Conservation (phyloP, 1,139 yeast species). For the Torulaspora globosa region DNA sequence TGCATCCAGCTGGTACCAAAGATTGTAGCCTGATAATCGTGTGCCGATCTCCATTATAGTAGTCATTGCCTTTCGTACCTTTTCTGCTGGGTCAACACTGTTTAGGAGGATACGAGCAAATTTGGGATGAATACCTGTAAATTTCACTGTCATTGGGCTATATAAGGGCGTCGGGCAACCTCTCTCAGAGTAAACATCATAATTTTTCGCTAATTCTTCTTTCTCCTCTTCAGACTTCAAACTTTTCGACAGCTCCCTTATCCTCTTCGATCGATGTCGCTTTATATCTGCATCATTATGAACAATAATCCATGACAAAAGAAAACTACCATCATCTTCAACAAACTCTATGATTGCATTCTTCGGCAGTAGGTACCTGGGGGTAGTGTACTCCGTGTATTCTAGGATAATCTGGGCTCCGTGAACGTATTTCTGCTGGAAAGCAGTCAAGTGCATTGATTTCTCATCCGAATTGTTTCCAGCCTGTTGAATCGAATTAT, state of each 20-base stretch:
- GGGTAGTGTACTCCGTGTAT: constrained; percentile 72
- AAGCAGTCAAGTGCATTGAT: constrained; percentile 52
- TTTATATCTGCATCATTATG: constrained; percentile 32
- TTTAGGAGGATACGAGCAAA: constrained; percentile 66
- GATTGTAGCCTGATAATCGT: constrained; percentile 56
- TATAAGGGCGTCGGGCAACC: constrained; percentile 45
- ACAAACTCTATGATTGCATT: constrained; percentile 66
- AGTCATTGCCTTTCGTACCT: constrained; percentile 60
- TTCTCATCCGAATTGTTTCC: constrained; percentile 39
- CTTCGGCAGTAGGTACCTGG: constrained; percentile 70
- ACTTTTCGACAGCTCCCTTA: constrained; percentile 22
- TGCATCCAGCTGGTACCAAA: constrained; percentile 87
- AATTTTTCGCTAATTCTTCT: constrained; percentile 20
- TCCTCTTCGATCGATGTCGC: constrained; percentile 26
- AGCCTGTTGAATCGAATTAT: background rate
- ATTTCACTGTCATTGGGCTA: constrained; percentile 61
- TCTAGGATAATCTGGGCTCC: constrained; percentile 80
- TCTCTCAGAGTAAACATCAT: constrained; percentile 26
- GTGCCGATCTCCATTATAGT: constrained; percentile 56
- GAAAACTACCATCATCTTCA: constrained; percentile 31
- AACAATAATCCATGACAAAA: constrained; percentile 35
- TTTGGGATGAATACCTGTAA: constrained; percentile 61
- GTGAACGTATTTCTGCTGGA: constrained; percentile 64
- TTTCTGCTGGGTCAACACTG: constrained; percentile 56
- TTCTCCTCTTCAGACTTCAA: constrained; percentile 17